Percentiles rank a stretch among this genome's conserved stretches.
Evolutionary conservation across 2,329 filamentous ascomycete species (phyloP).

Genomic region (Fusarium sp.): DNA sequence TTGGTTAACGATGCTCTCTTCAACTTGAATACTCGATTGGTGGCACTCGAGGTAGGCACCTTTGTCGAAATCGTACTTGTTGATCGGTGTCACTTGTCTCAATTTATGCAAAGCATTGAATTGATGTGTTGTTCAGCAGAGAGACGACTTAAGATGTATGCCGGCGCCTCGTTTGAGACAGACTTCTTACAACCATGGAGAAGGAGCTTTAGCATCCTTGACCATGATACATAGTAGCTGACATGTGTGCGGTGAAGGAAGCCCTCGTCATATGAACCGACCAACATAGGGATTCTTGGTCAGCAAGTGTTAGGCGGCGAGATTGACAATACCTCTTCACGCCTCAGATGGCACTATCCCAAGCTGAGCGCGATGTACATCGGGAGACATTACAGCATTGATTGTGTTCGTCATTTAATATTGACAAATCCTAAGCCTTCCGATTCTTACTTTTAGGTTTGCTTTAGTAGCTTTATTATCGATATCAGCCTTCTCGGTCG

Average conservation of each 20-base stretch:
- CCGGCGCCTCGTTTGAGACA: background rate
- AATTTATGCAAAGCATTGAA: background rate
- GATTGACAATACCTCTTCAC: background rate
- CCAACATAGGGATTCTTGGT: background rate
- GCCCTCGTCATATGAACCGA: background rate
- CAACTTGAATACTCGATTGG: conserved; percentile 25
- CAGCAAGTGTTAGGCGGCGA: background rate
- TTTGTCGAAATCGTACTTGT: conserved; percentile 15
- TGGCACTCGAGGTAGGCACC: conserved; percentile 1
- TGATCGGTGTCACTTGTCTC: conserved; percentile 1
- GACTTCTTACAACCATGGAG: background rate
- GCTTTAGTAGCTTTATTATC: background rate
- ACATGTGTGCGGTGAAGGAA: background rate
- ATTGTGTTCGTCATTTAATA: background rate
- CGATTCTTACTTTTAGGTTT: background rate
- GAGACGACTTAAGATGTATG: background rate
- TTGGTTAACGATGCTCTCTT: background rate
- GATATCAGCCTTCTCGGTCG: background rate
- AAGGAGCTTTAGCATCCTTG: background rate
- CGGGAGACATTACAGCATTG: background rate
- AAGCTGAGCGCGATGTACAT: background rate
- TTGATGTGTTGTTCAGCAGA: background rate
- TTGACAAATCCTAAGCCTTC: background rate
- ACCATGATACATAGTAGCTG: background rate
- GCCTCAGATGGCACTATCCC: background rate